Conservation (phyloP, 2,329 filamentous ascomycete species). For the Sporothrix globosa region DNA sequence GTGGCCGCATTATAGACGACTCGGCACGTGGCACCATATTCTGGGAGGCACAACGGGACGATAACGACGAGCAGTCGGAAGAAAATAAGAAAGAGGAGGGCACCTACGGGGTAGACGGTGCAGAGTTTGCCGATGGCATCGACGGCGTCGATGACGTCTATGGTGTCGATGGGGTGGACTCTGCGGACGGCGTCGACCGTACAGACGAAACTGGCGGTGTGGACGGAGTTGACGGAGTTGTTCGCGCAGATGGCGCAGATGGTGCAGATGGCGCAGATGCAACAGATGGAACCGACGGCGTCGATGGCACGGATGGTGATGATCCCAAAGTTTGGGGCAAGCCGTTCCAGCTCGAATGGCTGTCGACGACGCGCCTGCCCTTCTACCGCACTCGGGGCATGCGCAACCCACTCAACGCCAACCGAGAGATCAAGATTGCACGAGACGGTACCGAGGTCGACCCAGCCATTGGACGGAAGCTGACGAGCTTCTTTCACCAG, state of each 20-base stretch:
- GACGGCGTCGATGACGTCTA: background rate
- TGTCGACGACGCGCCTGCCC: slow-evolving; percentile 78
- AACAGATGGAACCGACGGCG: slow-evolving; percentile 45
- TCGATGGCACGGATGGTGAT: slow-evolving; percentile 43
- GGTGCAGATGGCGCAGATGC: slow-evolving; percentile 39
- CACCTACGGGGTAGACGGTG: background rate
- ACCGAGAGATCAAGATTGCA: slow-evolving; percentile 93
- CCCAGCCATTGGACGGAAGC: slow-evolving; percentile 72
- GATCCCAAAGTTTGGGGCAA: slow-evolving; percentile 78
- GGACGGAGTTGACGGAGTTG: slow-evolving; percentile 46
- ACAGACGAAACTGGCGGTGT: slow-evolving; percentile 34
- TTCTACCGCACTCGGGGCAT: slow-evolving; percentile 88
- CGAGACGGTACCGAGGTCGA: slow-evolving; percentile 93
- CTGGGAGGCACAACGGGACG: slow-evolving; percentile 74
- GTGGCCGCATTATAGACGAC: slow-evolving; percentile 88
- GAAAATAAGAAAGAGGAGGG: background rate
- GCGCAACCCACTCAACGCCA: slow-evolving; percentile 92
- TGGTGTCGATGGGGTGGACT: slow-evolving; percentile 37
- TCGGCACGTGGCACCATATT: slow-evolving; percentile 94
- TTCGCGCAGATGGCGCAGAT: slow-evolving; percentile 40
- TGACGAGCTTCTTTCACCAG: slow-evolving; percentile 77
- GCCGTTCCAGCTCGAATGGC: slow-evolving; percentile 88
- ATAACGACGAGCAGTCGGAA: slow-evolving; percentile 33
- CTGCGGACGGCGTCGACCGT: background rate
- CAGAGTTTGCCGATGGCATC: slow-evolving; percentile 35